A percentile compares a stretch with the other conserved stretches of the same genome.
phyloP scores from a whole-genome alignment of 192 early-diverging fungal species.

The Backusella macrospora region DNA sequence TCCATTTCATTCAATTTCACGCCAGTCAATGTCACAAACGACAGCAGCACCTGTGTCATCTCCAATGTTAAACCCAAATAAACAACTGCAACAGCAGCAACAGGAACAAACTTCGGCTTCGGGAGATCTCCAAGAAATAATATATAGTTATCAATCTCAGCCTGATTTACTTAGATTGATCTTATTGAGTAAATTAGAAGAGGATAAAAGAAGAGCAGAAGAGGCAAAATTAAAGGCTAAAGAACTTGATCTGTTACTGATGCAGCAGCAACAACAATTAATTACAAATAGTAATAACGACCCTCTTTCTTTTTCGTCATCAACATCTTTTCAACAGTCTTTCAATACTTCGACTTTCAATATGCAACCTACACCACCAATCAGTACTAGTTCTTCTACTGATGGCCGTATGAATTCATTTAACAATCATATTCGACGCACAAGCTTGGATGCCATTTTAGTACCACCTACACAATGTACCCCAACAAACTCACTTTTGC shows the following conservation, averaged over 20 bases:
- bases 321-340: neutral
- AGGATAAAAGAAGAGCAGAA: slow-evolving; percentile 56
- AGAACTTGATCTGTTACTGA: slow-evolving; percentile 49
- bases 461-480: slow-evolving; percentile 12
- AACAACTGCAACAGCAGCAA: slow-evolving; percentile 4
- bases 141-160: slow-evolving; percentile 47
- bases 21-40: slow-evolving; percentile 12
- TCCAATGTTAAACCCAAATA: neutral
- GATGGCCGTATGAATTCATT: slow-evolving; percentile 1
- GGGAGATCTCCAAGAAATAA: slow-evolving; percentile 52
- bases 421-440: slow-evolving; percentile 11
- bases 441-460: slow-evolving; percentile 17
- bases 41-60: neutral
- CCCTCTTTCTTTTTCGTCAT: neutral
- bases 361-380: slow-evolving; percentile 21
- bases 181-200: slow-evolving; percentile 55
- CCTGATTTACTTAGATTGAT: slow-evolving; percentile 59
- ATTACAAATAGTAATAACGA: neutral
- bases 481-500: neutral
- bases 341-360: slow-evolving; percentile 1
- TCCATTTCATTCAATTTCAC: slow-evolving; percentile 19
- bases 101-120: slow-evolving; percentile 15
- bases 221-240: slow-evolving; percentile 56
- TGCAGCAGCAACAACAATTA: slow-evolving; percentile 34
- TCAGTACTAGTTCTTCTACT: slow-evolving; percentile 19